Percentiles rank a stretch among this genome's conserved stretches.
phyloP scores from a whole-genome alignment of 768 basidiomycete species.

The Hydnum rufescens region DNA sequence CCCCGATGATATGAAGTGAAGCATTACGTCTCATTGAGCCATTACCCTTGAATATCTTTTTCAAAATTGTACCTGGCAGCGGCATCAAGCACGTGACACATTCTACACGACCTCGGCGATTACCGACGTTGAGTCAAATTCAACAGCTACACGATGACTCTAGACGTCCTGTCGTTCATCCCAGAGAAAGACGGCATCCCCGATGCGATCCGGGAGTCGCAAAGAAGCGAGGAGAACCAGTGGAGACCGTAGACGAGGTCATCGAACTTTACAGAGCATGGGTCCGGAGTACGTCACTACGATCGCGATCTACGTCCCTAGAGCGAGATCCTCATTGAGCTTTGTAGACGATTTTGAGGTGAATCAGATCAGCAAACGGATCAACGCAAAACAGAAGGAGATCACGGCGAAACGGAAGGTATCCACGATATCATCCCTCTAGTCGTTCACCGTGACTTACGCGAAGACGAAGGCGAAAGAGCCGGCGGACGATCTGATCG shows the following conservation, averaged over 20 bases:
- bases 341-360: conserved; percentile 67
- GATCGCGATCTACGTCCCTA: too few relatives aligned
- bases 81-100: too few relatives aligned
- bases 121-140: too few relatives aligned
- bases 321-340: not conserved
- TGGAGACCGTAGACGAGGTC: conserved; percentile 86
- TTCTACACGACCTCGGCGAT: too few relatives aligned
- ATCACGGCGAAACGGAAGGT: conserved; percentile 91
- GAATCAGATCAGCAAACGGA: conserved; percentile 55
- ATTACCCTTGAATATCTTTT: too few relatives aligned
- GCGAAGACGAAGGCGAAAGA: conserved; percentile 54
- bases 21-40: too few relatives aligned
- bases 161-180: conserved; percentile 65
- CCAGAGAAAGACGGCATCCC: conserved; percentile 85
- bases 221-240: conserved; percentile 74
- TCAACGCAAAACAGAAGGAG: conserved; percentile 85
- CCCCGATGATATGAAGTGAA: too few relatives aligned
- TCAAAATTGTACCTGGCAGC: too few relatives aligned
- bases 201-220: conserved; percentile 75
- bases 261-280: conserved; percentile 82
- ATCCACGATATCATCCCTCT: not conserved
- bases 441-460: not conserved
- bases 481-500: conserved; percentile 70
- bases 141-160: conserved; percentile 38
- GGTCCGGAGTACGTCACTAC: conserved; percentile 82